Evolutionary conservation across 2,329 filamentous ascomycete species (phyloP).

Genomic region (Trichoderma harzianum): DNA sequence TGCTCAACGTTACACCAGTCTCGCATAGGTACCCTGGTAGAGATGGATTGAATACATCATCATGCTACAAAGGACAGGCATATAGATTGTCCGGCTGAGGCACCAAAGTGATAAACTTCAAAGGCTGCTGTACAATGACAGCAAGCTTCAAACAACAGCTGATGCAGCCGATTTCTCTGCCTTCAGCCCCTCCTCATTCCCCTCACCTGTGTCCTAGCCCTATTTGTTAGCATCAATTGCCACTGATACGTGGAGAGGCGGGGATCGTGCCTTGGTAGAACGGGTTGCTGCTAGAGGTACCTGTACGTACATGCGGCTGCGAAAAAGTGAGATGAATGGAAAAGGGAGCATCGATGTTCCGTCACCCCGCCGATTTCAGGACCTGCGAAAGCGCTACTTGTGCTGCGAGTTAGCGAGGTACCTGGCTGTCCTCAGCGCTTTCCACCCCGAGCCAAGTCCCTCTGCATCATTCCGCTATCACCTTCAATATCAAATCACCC

Average conservation of each 20-base stretch:
- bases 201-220: neutral
- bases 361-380: conserved; percentile 16
- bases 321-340: neutral
- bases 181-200: neutral
- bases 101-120: neutral
- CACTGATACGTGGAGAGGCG: neutral
- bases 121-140: conserved; percentile 7
- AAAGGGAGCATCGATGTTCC: conserved; percentile 33
- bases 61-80: neutral
- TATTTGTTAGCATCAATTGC: neutral
- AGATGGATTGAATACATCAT: neutral
- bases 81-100: neutral
- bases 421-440: neutral
- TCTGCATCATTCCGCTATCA: conserved; percentile 4
- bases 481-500: conserved; percentile 22
- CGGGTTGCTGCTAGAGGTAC: neutral
- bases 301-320: neutral
- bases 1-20: neutral
- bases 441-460: neutral
- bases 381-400: neutral
- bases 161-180: neutral
- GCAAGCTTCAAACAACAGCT: neutral
- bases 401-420: conserved; percentile 20
- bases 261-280: neutral
- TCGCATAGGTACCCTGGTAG: neutral